Conservation (phyloP, 2,329 filamentous ascomycete genomes). For the Neofusicoccum sp. region DNA sequence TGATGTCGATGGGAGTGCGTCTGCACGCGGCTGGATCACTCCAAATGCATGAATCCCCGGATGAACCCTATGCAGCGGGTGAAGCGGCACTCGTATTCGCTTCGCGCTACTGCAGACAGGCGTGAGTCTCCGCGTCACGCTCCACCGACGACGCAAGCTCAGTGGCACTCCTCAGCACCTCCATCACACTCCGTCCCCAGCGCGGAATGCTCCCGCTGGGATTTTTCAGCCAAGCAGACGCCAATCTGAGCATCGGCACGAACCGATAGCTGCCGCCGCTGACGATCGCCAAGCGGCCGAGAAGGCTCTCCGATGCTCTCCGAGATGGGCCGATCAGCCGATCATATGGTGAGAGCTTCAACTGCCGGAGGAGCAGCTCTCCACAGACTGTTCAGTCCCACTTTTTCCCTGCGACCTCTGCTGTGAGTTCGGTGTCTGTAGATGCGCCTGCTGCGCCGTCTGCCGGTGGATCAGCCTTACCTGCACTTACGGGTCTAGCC, state of each 20-base stretch:
- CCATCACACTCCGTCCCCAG: neutral
- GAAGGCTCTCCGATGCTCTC: neutral
- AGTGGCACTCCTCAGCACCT: neutral
- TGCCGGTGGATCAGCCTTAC: constrained; percentile 7
- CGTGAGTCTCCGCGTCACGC: neutral
- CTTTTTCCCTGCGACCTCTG: no score
- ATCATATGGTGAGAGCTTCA: constrained; percentile 6
- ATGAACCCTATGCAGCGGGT: neutral
- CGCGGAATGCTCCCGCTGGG: constrained; percentile 1
- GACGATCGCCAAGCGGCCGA: constrained; percentile 9
- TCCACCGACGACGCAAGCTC: neutral
- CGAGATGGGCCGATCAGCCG: constrained; percentile 14
- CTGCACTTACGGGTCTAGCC: neutral
- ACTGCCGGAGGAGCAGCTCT: no score
- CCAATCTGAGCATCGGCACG: neutral
- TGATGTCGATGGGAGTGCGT: neutral
- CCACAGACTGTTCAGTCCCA: no score
- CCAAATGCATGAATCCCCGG: no score
- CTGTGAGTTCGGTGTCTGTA: no score
- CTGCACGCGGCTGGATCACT: no score
- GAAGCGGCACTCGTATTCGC: neutral
- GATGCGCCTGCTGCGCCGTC: no score
- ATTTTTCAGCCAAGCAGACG: constrained; percentile 8
- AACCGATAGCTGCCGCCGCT: neutral
- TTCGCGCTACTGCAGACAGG: neutral